phyloP scores from a whole-genome alignment of 2,329 filamentous ascomycete species.

The Xylariaceae sp. region DNA sequence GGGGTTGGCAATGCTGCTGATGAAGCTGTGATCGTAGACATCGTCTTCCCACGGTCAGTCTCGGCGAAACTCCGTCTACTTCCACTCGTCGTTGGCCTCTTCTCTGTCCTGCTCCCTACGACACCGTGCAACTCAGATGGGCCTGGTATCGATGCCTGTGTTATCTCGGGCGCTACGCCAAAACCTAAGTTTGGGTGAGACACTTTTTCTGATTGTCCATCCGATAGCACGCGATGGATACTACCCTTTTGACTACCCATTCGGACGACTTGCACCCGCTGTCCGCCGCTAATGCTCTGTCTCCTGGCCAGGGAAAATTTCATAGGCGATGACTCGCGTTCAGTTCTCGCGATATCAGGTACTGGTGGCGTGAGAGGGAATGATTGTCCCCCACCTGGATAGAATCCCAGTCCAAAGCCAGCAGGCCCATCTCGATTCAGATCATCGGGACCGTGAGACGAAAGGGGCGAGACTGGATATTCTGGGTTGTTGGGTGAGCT shows the following conservation, averaged over 20 bases:
- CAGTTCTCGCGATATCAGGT: neutral
- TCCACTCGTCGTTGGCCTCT: neutral
- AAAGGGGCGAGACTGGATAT: constrained; percentile 9
- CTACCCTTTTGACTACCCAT: constrained; percentile 1
- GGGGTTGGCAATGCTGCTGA: neutral
- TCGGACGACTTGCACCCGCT: constrained; percentile 7
- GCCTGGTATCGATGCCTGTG: neutral
- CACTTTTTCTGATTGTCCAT: neutral
- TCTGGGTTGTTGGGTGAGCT: constrained; percentile 1
- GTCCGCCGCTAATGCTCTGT: neutral
- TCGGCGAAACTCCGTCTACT: neutral
- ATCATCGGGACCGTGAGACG: neutral
- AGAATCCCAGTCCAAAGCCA: constrained; percentile 4
- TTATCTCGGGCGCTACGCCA: neutral
- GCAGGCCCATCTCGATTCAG: neutral
- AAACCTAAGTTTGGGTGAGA: neutral
- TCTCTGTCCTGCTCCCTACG: neutral
- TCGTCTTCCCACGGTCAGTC: neutral
- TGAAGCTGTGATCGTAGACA: neutral
- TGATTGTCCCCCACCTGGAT: neutral
- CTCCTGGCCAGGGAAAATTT: constrained; percentile 4
- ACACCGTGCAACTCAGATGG: neutral
- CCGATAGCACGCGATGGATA: constrained; percentile 1
- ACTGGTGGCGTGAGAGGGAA: neutral
- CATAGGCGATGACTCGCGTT: constrained; percentile 4